Evolutionary conservation across 78 protist species (phyloP), one percentile per base, ranked within the genome.

Genomic region (Emiliania huxleyi): DNA sequence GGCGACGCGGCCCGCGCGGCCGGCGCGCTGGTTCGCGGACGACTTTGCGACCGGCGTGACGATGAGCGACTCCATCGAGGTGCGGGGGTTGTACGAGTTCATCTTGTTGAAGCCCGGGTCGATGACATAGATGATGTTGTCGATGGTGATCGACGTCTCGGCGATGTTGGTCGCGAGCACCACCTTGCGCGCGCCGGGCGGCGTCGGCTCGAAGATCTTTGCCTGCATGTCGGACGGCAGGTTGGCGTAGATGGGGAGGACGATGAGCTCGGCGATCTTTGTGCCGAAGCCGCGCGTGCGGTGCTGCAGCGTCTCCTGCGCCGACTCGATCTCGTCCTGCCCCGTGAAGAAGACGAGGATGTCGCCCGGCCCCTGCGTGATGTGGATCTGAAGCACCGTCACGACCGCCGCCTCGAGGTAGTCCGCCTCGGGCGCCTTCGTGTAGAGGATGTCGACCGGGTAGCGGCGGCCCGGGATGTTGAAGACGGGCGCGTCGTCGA

Each of bases 331-430:
- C n/a, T n/a, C n/a, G n/a, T 98, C 99, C 91, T 99, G 99, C 35
- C 99, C 99, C 33, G 99, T 98, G 99, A 99, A 98, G 94, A 99
- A 99, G 26, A 98, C 95, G 81, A 99, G 97, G 33, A 99, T 98
- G 95, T 99, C 99, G 23, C 99, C 99, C 40, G 56, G 93, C 8
- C 93, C 77, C 38, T 94, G 92, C 15, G 93, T 25, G 8, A 96
- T 12, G 94, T 98, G 98, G 69, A 96, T 90, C 23, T 94, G 90
- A 18, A 96, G 1, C 12, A 42, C 83, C 94, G 97, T 98, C 94
- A 97, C 96, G 35, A 98, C 98, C 2, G 99, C 99, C 5, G 97
- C 94, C 45, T 98, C 99, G 2, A 99, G 99, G 94, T 95, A 98
- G 81, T 98, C 99, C 62, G 95, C 96, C 1, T 97, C 98, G 92